phyloP scores from a whole-genome alignment of 306 rosid genomes.

The Abrus pulchellus region DNA sequence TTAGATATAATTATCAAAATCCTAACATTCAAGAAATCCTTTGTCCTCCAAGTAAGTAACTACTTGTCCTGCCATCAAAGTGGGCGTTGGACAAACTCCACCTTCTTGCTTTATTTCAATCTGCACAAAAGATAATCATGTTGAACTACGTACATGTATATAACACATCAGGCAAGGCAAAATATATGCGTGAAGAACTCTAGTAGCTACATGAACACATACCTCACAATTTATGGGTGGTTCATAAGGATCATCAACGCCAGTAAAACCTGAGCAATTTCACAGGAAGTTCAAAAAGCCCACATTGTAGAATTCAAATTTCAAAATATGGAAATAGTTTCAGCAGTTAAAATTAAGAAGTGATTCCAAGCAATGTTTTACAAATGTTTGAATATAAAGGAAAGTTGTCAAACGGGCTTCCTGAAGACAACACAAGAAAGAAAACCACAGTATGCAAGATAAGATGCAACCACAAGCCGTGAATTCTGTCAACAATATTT shows the following conservation, averaged over 20 bases:
- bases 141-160: slow-evolving; percentile 32
- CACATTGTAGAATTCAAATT: slow-evolving; percentile 1
- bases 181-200: background rate
- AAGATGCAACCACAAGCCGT: slow-evolving; percentile 11
- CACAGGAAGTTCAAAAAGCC: slow-evolving; percentile 5
- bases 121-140: slow-evolving; percentile 52
- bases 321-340: slow-evolving; percentile 33
- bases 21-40: slow-evolving; percentile 69
- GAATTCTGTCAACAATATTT: slow-evolving; percentile 11
- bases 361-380: slow-evolving; percentile 19
- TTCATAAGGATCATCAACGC: slow-evolving; percentile 91
- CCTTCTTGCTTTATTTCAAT: slow-evolving; percentile 63
- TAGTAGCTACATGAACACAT: slow-evolving; percentile 38
- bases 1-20: slow-evolving; percentile 18
- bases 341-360: background rate
- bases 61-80: slow-evolving; percentile 70
- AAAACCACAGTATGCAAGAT: slow-evolving; percentile 1
- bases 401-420: slow-evolving; percentile 6
- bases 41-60: slow-evolving; percentile 73
- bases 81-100: slow-evolving; percentile 71
- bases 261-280: slow-evolving; percentile 76
- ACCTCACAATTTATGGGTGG: slow-evolving; percentile 87
- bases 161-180: slow-evolving; percentile 6
- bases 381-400: background rate
- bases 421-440: slow-evolving; percentile 23